Conservation (phyloP, 371 early-diverging fungal species). For the Phascolomyces articulosus region DNA sequence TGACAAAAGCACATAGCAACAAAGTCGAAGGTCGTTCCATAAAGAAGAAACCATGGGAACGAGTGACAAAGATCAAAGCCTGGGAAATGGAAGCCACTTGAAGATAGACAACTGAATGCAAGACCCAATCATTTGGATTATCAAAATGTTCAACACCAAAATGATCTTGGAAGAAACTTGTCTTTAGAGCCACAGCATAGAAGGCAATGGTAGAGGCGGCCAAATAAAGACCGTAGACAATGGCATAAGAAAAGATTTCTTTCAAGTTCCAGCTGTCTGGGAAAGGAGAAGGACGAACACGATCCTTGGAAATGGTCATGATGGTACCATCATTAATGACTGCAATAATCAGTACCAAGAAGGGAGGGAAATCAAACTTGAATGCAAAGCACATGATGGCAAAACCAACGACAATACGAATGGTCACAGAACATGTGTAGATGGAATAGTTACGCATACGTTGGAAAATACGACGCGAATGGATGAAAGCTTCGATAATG, state of each 20-base stretch:
- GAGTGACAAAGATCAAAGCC: constrained; percentile 57
- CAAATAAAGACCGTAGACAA: constrained; percentile 61
- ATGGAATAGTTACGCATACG: constrained; percentile 72
- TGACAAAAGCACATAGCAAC: constrained; percentile 49
- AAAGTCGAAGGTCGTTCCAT: constrained; percentile 54
- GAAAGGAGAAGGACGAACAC: constrained; percentile 59
- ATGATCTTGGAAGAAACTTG: constrained; percentile 49
- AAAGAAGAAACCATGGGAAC: constrained; percentile 58
- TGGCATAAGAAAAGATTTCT: constrained; percentile 62
- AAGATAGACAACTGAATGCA: constrained; percentile 58
- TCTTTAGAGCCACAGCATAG: constrained; percentile 48
- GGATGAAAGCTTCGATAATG: constrained; percentile 70
- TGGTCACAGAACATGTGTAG: constrained; percentile 67
- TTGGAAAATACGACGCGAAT: constrained; percentile 75
- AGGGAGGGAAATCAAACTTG: constrained; percentile 67
- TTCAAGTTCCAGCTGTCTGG: constrained; percentile 64
- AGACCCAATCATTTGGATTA: constrained; percentile 37
- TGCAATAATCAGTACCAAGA: constrained; percentile 67
- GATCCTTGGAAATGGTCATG: constrained; percentile 67
- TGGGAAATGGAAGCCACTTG: constrained; percentile 61
- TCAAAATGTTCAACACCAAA: constrained; percentile 37
- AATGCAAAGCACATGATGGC: constrained; percentile 61
- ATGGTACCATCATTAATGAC: constrained; percentile 69
- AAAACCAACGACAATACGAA: constrained; percentile 68
- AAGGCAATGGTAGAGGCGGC: constrained; percentile 62